These are phyloP conservation scores for Gracilaria caudata DNA, from an alignment of 23 red algal genomes.

Conservation along the genomic window DNA sequence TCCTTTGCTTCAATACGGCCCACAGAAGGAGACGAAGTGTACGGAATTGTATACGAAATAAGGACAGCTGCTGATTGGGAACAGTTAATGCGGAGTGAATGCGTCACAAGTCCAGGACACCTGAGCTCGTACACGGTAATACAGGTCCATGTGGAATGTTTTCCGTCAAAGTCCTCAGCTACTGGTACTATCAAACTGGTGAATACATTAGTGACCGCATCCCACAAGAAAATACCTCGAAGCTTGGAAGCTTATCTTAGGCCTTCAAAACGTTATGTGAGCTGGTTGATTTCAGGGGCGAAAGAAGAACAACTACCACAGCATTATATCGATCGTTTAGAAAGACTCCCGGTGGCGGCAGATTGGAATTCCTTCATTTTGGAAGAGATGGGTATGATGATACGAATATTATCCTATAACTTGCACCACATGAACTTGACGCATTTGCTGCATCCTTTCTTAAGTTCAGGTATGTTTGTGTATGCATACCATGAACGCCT, in stretches of 20 bases:
- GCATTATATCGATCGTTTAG: constrained; percentile 1
- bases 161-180: neutral
- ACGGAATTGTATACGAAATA: neutral
- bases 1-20: neutral
- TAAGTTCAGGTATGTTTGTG: neutral
- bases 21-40: neutral
- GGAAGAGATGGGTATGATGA: neutral
- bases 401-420: neutral
- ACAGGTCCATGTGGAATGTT: neutral
- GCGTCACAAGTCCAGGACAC: neutral
- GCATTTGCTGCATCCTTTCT: neutral
- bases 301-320: constrained; percentile 19
- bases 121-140: neutral
- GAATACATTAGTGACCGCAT: neutral
- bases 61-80: neutral
- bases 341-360: neutral
- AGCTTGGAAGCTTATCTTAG: neutral
- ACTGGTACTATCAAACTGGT: neutral
- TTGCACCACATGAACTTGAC: neutral
- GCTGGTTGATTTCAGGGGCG: constrained; percentile 8
- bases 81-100: constrained; percentile 1
- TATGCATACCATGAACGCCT: neutral
- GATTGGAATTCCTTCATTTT: neutral
- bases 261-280: constrained; percentile 7
- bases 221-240: neutral